Conservation (phyloP, 2,329 filamentous ascomycete genomes). For the Fusarium temperatum region DNA sequence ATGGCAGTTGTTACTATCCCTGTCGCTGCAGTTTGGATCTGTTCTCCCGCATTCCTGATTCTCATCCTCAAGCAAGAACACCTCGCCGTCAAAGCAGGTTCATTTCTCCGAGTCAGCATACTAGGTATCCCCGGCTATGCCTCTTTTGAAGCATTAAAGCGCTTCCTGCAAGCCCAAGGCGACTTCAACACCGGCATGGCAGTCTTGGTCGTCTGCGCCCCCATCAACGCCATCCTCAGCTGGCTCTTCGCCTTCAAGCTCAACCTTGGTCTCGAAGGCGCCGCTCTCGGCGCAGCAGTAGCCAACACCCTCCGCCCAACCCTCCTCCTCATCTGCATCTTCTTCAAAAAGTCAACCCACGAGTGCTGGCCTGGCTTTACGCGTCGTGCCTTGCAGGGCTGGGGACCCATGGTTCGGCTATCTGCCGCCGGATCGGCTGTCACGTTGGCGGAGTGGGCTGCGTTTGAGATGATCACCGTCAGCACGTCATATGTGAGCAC, state of each 20-base stretch:
- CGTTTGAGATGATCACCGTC: slow-evolving; percentile 55
- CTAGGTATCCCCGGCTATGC: slow-evolving; percentile 63
- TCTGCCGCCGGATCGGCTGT: slow-evolving; percentile 52
- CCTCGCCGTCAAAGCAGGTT: slow-evolving; percentile 58
- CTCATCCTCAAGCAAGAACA: slow-evolving; percentile 57
- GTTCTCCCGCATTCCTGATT: slow-evolving; percentile 56
- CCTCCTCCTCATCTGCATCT: slow-evolving; percentile 56
- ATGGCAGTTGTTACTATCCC: slow-evolving; percentile 58
- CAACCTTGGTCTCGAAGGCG: slow-evolving; percentile 59
- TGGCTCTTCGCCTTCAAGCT: slow-evolving; percentile 57
- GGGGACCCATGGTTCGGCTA: slow-evolving; percentile 52
- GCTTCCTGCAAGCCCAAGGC: slow-evolving; percentile 64
- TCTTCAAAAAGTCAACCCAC: slow-evolving; percentile 49
- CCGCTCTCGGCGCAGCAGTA: slow-evolving; percentile 59
- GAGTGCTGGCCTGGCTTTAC: slow-evolving; percentile 53
- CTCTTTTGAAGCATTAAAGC: slow-evolving; percentile 62
- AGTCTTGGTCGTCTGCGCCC: slow-evolving; percentile 57
- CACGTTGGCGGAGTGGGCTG: slow-evolving; percentile 54
- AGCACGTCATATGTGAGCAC: slow-evolving; percentile 57
- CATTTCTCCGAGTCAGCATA: slow-evolving; percentile 58
- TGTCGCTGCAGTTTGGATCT: slow-evolving; percentile 59
- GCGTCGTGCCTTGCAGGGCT: slow-evolving; percentile 47
- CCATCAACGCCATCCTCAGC: slow-evolving; percentile 58
- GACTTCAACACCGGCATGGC: slow-evolving; percentile 60
- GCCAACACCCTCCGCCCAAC: slow-evolving; percentile 59